phyloP scores from a whole-genome alignment of 1,139 yeast species.

The Sugiyamaella grinbergsii region DNA sequence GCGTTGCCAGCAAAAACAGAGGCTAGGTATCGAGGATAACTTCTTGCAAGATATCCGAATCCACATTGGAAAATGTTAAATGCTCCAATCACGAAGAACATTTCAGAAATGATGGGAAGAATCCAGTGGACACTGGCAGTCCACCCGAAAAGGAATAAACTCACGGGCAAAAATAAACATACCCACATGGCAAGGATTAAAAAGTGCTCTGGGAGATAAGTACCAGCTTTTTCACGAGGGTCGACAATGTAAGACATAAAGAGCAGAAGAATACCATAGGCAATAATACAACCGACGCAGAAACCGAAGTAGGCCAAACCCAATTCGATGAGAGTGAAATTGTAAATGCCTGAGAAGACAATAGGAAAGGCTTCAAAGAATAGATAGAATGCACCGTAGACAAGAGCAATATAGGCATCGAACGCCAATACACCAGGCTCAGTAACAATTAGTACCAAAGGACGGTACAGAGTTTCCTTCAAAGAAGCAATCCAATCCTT shows the following conservation, averaged over 20 bases:
- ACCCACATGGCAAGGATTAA: conserved; percentile 48
- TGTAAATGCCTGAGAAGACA: conserved; percentile 49
- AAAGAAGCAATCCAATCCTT: conserved; percentile 30
- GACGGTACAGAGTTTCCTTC: conserved; percentile 52
- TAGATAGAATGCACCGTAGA: conserved; percentile 56
- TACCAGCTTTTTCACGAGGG: conserved; percentile 31
- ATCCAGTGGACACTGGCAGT: conserved; percentile 76
- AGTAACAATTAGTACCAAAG: conserved; percentile 42
- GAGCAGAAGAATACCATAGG: conserved; percentile 25
- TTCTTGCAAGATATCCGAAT: conserved; percentile 67
- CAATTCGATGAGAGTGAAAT: conserved; percentile 51
- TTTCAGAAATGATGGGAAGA: conserved; percentile 67
- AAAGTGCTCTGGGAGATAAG: conserved; percentile 47
- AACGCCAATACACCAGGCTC: conserved; percentile 41
- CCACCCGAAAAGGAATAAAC: conserved; percentile 57
- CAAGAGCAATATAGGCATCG: conserved; percentile 53
- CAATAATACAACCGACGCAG: conserved; percentile 48
- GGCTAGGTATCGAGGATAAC: conserved; percentile 72
- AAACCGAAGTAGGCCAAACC: conserved; percentile 52
- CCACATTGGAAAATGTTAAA: conserved; percentile 73
- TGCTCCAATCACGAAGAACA: conserved; percentile 72
- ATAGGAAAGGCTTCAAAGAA: conserved; percentile 66
- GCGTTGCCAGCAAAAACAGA: conserved; percentile 63
- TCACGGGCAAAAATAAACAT: conserved; percentile 56
- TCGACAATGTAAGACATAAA: conserved; percentile 23